These are phyloP conservation scores for Paramyrothecium roridum DNA, from an alignment of 2,329 filamentous ascomycete genomes.

Conservation along the genomic window DNA sequence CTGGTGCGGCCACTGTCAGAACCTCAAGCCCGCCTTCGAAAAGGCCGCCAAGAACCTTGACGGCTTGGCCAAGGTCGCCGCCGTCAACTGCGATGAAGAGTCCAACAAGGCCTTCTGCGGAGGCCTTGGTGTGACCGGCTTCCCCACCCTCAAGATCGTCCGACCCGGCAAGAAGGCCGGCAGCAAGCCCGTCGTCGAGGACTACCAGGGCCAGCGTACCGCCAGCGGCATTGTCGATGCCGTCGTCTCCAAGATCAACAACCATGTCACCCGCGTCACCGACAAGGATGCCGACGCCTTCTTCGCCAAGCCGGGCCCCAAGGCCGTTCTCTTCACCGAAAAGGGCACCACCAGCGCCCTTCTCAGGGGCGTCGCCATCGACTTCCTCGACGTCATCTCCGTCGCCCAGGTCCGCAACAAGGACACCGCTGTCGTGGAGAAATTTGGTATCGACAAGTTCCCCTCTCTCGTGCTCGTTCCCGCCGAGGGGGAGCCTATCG, in stretches of 20 bases:
- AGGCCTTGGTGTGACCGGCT: constrained; percentile 84
- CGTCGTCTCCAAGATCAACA: constrained; percentile 83
- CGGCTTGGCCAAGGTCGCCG: constrained; percentile 92
- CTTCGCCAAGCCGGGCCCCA: constrained; percentile 69
- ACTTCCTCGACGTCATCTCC: constrained; percentile 77
- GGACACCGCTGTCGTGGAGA: constrained; percentile 66
- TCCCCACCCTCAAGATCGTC: constrained; percentile 93
- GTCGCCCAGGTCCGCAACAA: constrained; percentile 83
- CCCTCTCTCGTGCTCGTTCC: constrained; percentile 80
- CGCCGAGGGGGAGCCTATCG: constrained; percentile 63
- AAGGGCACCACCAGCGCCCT: constrained; percentile 86
- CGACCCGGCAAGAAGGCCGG: constrained; percentile 74
- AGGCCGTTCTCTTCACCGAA: constrained; percentile 89
- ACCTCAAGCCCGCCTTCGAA: constrained; percentile 92
- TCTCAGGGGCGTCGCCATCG: constrained; percentile 81
- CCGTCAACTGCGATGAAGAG: constrained; percentile 93
- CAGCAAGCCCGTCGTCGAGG: constrained; percentile 78
- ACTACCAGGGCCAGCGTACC: constrained; percentile 80
- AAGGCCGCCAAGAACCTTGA: constrained; percentile 85
- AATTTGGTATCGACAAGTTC: constrained; percentile 74
- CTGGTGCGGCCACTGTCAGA: constrained; percentile 97
- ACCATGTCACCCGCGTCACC: constrained; percentile 78
- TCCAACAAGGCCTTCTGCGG: constrained; percentile 86
- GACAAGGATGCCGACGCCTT: constrained; percentile 79
- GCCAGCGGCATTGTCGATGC: constrained; percentile 87